These are phyloP conservation scores for Dryadomyces quercivorus DNA, from an alignment of 2,329 filamentous ascomycete genomes.

Conservation along the genomic window DNA sequence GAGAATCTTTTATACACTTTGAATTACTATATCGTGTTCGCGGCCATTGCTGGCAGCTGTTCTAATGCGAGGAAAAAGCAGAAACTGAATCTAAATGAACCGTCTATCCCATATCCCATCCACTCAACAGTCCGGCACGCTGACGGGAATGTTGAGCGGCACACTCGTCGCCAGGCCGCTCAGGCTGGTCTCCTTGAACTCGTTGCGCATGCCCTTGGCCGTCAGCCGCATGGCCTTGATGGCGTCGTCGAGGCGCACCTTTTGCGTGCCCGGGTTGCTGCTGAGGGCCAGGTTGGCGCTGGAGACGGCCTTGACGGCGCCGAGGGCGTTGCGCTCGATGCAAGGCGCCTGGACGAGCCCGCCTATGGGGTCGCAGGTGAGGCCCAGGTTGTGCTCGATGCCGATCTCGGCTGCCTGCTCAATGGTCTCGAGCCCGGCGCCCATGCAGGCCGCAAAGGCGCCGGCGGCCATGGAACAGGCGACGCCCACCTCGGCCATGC, in stretches of 20 bases:
- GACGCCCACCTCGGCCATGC: slow-evolving; percentile 41
- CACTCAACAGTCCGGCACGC: slow-evolving; percentile 35
- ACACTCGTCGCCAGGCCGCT: slow-evolving; percentile 29
- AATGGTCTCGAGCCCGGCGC: slow-evolving; percentile 35
- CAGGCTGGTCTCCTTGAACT: slow-evolving; percentile 40
- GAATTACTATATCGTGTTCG: too few species aligned
- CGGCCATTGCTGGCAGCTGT: too few species aligned
- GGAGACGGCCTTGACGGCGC: slow-evolving; percentile 37
- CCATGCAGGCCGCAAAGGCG: slow-evolving; percentile 38
- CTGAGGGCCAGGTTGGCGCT: slow-evolving; percentile 37
- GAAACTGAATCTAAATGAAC: neutral
- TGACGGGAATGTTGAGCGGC: slow-evolving; percentile 36
- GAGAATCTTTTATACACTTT: too few species aligned
- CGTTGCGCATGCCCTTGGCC: slow-evolving; percentile 37
- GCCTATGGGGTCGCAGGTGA: slow-evolving; percentile 38
- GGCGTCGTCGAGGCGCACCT: slow-evolving; percentile 36
- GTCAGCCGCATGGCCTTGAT: slow-evolving; percentile 38
- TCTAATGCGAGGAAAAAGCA: too few species aligned
- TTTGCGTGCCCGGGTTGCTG: slow-evolving; percentile 29
- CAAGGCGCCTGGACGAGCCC: slow-evolving; percentile 38
- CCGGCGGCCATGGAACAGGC: slow-evolving; percentile 39
- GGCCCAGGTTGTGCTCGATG: slow-evolving; percentile 38
- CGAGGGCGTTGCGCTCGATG: slow-evolving; percentile 37
- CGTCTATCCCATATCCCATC: neutral
- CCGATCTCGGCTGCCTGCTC: slow-evolving; percentile 40